A percentile compares a stretch with the other conserved stretches of the same genome.
phyloP scores from a whole-genome alignment of 192 early-diverging fungal genomes.

The Diversispora eburnea region DNA sequence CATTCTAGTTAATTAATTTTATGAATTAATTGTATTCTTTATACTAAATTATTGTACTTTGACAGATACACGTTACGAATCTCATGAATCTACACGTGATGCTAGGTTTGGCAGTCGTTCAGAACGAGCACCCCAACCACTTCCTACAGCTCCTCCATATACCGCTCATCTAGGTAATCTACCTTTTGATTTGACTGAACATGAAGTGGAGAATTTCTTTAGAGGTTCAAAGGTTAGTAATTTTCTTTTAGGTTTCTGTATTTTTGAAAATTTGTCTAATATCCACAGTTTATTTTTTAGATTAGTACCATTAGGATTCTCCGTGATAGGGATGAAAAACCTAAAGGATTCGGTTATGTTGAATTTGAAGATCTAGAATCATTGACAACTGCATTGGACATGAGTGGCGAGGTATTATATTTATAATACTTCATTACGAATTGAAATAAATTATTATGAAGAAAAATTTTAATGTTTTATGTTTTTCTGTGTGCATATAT shows the following conservation, averaged over 20 bases:
- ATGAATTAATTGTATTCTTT: not conserved
- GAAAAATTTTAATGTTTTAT: too few species aligned
- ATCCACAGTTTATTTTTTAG: slow-evolving; percentile 31
- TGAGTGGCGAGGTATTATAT: slow-evolving; percentile 49
- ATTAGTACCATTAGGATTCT: slow-evolving; percentile 78
- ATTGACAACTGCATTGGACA: slow-evolving; percentile 72
- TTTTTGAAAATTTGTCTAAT: not conserved
- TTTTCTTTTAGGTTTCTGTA: not conserved
- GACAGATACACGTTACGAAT: slow-evolving; percentile 30
- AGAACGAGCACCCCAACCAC: slow-evolving; percentile 48
- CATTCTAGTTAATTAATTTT: not conserved
- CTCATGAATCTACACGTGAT: slow-evolving; percentile 41
- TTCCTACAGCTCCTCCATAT: slow-evolving; percentile 86
- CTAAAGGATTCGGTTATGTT: slow-evolving; percentile 94
- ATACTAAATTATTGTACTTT: not conserved
- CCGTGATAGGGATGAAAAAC: slow-evolving; percentile 73
- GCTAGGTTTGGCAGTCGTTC: slow-evolving; percentile 35
- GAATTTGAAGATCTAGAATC: slow-evolving; percentile 87
- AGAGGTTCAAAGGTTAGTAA: slow-evolving; percentile 57
- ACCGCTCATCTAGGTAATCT: slow-evolving; percentile 91
- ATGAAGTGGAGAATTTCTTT: slow-evolving; percentile 74
- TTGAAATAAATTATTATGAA: too few species aligned
- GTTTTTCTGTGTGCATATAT: too few species aligned
- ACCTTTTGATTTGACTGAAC: slow-evolving; percentile 77
- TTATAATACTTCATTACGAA: too few species aligned